Conservation (phyloP, 2,329 filamentous ascomycete genomes). For the Pseudogymnoascus sp. region DNA sequence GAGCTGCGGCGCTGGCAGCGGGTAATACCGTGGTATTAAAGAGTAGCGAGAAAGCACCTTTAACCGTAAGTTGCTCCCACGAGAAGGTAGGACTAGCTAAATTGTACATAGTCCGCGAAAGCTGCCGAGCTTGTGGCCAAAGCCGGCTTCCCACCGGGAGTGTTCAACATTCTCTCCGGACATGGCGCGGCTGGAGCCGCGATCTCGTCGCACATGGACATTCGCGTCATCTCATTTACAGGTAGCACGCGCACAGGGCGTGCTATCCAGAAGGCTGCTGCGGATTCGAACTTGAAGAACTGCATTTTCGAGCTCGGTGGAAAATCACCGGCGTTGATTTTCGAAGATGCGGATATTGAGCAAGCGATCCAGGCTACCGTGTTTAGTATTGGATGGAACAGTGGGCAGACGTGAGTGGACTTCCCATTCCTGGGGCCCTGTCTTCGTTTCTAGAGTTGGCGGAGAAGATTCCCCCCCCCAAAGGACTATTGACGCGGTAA, state of each 20-base stretch:
- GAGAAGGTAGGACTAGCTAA: constrained; percentile 43
- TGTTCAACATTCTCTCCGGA: constrained; percentile 46
- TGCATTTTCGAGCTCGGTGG: constrained; percentile 47
- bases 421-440: not conserved
- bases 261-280: constrained; percentile 39
- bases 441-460: not conserved
- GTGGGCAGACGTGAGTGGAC: constrained; percentile 17
- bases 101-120: constrained; percentile 19
- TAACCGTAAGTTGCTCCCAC: constrained; percentile 40
- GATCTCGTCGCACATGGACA: constrained; percentile 42
- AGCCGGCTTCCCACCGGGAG: constrained; percentile 38
- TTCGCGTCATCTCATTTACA: constrained; percentile 48
- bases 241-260: constrained; percentile 44
- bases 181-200: constrained; percentile 43
- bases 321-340: constrained; percentile 48
- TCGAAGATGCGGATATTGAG: constrained; percentile 38
- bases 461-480: not conserved
- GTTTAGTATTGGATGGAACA: constrained; percentile 17
- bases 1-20: constrained; percentile 48
- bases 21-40: constrained; percentile 42
- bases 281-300: constrained; percentile 41
- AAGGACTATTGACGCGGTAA: not conserved
- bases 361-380: constrained; percentile 17
- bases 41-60: constrained; percentile 41
- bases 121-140: not conserved